phyloP scores from a whole-genome alignment of 345 rosid genomes.

The Hibiscus mutabilis region DNA sequence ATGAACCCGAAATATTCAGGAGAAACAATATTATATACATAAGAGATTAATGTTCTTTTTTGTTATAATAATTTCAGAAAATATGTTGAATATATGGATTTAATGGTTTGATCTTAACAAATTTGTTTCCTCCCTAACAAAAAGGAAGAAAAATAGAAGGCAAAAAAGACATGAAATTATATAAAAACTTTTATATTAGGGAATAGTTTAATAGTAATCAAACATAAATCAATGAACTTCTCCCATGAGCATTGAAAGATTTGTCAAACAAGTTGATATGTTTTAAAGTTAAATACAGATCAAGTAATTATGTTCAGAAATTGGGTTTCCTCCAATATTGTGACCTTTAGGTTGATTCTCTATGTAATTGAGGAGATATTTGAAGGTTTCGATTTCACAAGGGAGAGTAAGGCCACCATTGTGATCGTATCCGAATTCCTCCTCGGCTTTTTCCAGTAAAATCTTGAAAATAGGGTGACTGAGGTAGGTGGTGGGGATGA shows the following conservation, averaged over 20 bases:
- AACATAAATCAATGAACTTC: background rate
- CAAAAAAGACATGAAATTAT: too few relatives aligned
- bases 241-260: background rate
- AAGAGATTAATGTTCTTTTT: background rate
- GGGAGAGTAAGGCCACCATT: slow-evolving; percentile 83
- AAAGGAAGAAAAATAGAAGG: too few relatives aligned
- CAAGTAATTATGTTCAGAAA: slow-evolving; percentile 12
- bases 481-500: slow-evolving; percentile 77
- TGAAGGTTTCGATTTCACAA: slow-evolving; percentile 98
- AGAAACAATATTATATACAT: background rate
- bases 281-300: background rate
- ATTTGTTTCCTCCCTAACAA: too few relatives aligned
- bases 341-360: slow-evolving; percentile 49
- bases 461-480: slow-evolving; percentile 82
- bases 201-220: too few relatives aligned
- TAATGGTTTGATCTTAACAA: too few relatives aligned
- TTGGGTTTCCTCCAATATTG: slow-evolving; percentile 23
- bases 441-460: slow-evolving; percentile 80
- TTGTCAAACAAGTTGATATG: too few relatives aligned
- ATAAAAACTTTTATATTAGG: too few relatives aligned
- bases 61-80: background rate
- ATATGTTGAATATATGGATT: too few relatives aligned
- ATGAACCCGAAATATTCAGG: too few relatives aligned
- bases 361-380: slow-evolving; percentile 74
- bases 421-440: slow-evolving; percentile 92